Percentiles rank a stretch among this genome's conserved stretches.
Evolutionary conservation across 2,329 filamentous ascomycete genomes (phyloP).

Genomic region (Apiospora malaysiana): DNA sequence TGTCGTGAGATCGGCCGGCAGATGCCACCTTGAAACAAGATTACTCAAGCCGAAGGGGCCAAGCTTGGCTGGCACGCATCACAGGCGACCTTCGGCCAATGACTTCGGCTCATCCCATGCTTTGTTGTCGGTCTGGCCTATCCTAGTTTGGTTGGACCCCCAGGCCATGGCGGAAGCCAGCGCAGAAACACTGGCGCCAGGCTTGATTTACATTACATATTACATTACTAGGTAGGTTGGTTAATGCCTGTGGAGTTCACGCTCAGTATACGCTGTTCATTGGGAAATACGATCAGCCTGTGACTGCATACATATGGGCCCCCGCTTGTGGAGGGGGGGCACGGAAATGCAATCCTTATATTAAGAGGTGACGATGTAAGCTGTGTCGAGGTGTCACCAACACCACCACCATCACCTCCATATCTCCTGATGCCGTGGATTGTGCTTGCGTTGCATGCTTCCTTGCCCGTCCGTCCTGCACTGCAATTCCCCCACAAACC

Average conservation of each 20-base stretch:
- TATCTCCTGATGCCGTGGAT: not conserved
- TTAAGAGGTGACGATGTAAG: not conserved
- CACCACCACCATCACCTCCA: not conserved
- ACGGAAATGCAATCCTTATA: not conserved
- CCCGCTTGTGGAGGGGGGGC: not conserved
- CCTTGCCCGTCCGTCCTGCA: not conserved
- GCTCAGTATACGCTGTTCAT: not conserved
- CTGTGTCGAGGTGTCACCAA: not conserved
- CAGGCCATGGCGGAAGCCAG: slow-evolving; percentile 10
- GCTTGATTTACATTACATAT: not conserved
- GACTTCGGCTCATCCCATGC: slow-evolving; percentile 6
- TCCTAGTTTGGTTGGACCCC: not conserved
- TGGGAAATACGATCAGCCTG: slow-evolving; percentile 4
- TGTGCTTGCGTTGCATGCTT: not conserved
- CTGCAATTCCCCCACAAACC: not conserved
- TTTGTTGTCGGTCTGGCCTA: slow-evolving; percentile 11
- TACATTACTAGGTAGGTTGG: slow-evolving; percentile 7
- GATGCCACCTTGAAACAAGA: slow-evolving; percentile 15
- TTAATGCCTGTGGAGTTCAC: not conserved
- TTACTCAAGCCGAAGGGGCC: slow-evolving; percentile 12
- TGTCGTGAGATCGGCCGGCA: not conserved
- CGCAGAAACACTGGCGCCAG: slow-evolving; percentile 13
- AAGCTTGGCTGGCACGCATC: slow-evolving; percentile 6
- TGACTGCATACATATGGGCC: not conserved
- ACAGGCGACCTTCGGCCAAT: slow-evolving; percentile 4